Evolutionary conservation across 202 grass and related monocot species (phyloP), one percentile per base, ranked within the genome.

Genomic region (Carex arenaria): DNA sequence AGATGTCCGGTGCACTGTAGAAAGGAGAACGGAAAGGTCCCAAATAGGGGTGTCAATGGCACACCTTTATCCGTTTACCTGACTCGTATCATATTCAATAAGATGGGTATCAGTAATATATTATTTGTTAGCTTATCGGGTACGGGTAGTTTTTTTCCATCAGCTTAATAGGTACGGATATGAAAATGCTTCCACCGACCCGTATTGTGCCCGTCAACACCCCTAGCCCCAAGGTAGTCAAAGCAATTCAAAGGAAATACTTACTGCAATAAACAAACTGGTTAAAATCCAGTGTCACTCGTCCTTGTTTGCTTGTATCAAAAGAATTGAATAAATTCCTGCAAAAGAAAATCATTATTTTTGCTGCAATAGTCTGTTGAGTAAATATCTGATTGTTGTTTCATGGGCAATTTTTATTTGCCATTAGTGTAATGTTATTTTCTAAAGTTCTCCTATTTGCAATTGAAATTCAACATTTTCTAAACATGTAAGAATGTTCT

Each of bases 221-320:
- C 42, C 42, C 42, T 45, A 45, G 10, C 59, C 14, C 52, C 11
- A 69, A 57, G 42, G 11, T 60, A 67, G 72, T 17, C 34, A 14
- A 17, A 17, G 20, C 66, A 67, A 72, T 10, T 28, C 28, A 63
- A n/a, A 80, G 18, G 18, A 67, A 64, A 66, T 70, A 97, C 94
- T 93, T 81, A 93, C 94, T 88, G 67, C 94, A 97, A 83, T 93
- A 97, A 45, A 97, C 49, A 53, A 97, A 97, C 77, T 97, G 91
- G 81, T 97, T 97, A 81, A 97, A 97, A 88, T 97, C 94, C 66
- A 97, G 60, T 26, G 84, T 91, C 51, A 97, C 89, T 88, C 91
- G 86, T 84, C 91, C 94, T 87, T 91, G 91, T 83, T 97, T 91
- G 52, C 70, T 87, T 85, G 87, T 91, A 79, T 93, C 91, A 10